A percentile compares a stretch with the other conserved stretches of the same genome.
phyloP scores from a whole-genome alignment of 768 basidiomycete genomes.

The Guyanaporus albipodus region DNA sequence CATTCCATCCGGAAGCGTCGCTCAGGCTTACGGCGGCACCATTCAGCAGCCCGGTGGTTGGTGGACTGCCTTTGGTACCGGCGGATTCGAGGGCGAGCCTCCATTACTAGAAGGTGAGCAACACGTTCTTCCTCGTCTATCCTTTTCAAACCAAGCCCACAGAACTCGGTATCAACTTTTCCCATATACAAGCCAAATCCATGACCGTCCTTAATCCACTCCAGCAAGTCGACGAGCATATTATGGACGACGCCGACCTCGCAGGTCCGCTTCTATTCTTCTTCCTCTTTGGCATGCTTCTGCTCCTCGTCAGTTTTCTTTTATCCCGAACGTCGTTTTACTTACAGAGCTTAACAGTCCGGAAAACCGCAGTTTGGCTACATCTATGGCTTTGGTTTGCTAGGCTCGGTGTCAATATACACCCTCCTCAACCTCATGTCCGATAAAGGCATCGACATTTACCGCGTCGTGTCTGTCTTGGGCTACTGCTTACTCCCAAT shows the following conservation, averaged over 20 bases:
- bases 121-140: not conserved
- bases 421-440: conserved; percentile 96
- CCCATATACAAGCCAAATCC: conserved; percentile 91
- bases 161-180: conserved; percentile 98
- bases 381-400: conserved; percentile 96
- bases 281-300: conserved; percentile 89
- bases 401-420: conserved; percentile 91
- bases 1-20: conserved; percentile 43
- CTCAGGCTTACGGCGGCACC: conserved; percentile 60
- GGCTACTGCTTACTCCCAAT: conserved; percentile 97
- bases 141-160: conserved; percentile 2
- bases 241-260: conserved; percentile 99
- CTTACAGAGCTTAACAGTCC: conserved; percentile 51
- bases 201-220: conserved; percentile 95
- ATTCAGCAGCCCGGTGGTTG: conserved; percentile 75
- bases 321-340: not conserved
- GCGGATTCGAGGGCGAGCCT: conserved; percentile 93
- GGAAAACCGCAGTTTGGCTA: conserved; percentile 99
- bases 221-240: conserved; percentile 74
- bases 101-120: conserved; percentile 84
- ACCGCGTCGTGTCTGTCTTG: conserved; percentile 90
- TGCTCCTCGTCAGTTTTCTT: conserved; percentile 72
- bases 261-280: conserved; percentile 94
- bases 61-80: conserved; percentile 97
- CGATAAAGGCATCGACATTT: conserved; percentile 90